These are phyloP conservation scores for Aristolochia fimbriata DNA, from an alignment of 164 flowering plant species.

Conservation along the genomic window DNA sequence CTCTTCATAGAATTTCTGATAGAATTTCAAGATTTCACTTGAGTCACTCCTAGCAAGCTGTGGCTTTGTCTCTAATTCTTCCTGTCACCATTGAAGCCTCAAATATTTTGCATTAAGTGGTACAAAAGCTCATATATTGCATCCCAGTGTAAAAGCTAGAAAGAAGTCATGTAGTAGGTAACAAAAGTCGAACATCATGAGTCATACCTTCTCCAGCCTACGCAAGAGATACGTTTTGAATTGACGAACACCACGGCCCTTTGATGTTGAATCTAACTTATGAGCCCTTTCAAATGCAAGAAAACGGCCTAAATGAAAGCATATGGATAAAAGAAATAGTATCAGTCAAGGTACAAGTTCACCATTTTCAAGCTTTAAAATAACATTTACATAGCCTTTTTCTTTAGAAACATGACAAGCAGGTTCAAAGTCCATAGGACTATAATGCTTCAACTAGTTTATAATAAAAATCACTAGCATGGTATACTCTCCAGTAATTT, in stretches of 20 bases:
- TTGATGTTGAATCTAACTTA: slow-evolving; percentile 65
- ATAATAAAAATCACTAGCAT: too few species aligned
- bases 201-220: slow-evolving; percentile 63
- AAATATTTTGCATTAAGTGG: not conserved
- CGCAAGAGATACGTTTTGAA: slow-evolving; percentile 80
- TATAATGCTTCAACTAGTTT: too few species aligned
- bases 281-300: slow-evolving; percentile 94
- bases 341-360: not conserved
- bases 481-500: too few species aligned
- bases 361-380: too few species aligned
- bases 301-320: slow-evolving; percentile 66
- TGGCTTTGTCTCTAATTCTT: slow-evolving; percentile 51
- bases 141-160: too few species aligned
- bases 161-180: too few species aligned
- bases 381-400: too few species aligned
- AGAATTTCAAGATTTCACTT: slow-evolving; percentile 66
- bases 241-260: slow-evolving; percentile 90
- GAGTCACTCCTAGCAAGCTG: slow-evolving; percentile 50
- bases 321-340: not conserved
- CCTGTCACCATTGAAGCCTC: slow-evolving; percentile 38
- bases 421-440: too few species aligned
- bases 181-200: too few species aligned
- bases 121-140: too few species aligned
- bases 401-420: too few species aligned
- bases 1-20: slow-evolving; percentile 55